These are phyloP conservation scores for Eucalyptus cloeziana DNA, from an alignment of 345 rosid genomes.

Conservation along the genomic window DNA sequence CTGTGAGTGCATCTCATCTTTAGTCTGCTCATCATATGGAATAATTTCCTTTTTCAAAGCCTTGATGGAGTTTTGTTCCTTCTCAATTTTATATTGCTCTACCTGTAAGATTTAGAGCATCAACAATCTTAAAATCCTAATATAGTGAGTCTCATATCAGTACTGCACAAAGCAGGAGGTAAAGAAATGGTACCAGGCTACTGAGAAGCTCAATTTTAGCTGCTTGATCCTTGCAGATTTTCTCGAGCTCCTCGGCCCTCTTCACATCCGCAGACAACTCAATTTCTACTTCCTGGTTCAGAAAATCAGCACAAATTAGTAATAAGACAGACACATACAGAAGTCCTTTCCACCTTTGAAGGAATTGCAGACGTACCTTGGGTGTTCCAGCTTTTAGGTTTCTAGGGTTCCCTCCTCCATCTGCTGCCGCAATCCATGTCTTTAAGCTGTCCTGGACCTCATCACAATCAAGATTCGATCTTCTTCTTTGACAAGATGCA, in stretches of 20 bases:
- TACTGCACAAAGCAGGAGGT: background rate
- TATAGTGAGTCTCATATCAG: background rate
- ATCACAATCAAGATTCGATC: constrained; percentile 7
- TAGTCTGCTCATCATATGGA: constrained; percentile 8
- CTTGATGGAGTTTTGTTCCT: background rate
- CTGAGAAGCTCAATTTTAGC: constrained; percentile 68
- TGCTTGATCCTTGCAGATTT: constrained; percentile 57
- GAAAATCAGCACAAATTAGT: background rate
- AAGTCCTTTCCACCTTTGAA: background rate
- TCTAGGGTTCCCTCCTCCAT: background rate
- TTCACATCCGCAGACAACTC: constrained; percentile 13
- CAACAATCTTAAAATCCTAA: background rate
- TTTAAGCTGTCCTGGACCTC: constrained; percentile 47
- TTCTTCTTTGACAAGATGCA: constrained; percentile 51
- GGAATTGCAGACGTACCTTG: background rate
- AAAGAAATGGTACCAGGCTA: constrained; percentile 25
- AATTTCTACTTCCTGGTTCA: constrained; percentile 28
- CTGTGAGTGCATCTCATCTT: constrained; percentile 1
- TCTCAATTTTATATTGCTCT: constrained; percentile 31
- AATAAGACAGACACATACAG: background rate
- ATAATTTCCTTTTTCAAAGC: constrained; percentile 7
- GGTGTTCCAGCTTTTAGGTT: background rate
- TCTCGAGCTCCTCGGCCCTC: constrained; percentile 61
- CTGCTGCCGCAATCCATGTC: constrained; percentile 24
- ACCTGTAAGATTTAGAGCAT: constrained; percentile 23